Evolutionary conservation across 2,329 filamentous ascomycete species (phyloP).

Genomic region (Tolypocladium nubicola): DNA sequence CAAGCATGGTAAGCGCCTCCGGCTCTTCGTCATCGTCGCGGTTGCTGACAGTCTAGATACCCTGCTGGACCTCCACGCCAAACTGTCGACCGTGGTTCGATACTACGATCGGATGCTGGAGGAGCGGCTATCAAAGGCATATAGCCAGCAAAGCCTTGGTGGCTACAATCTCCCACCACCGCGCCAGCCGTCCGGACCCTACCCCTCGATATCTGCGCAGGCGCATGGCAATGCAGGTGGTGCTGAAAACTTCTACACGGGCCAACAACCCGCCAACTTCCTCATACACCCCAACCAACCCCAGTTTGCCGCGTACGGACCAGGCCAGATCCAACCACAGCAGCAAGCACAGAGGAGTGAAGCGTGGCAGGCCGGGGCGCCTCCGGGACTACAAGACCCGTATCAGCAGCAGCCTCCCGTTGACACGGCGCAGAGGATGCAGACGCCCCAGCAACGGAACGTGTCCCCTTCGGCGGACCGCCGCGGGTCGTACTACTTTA

Average conservation of each 20-base stretch:
- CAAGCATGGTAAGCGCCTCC: slow-evolving; percentile 67
- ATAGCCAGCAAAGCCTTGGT: slow-evolving; percentile 66
- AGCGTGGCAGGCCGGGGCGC: slow-evolving; percentile 36
- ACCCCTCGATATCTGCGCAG: slow-evolving; percentile 57
- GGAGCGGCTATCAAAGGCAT: slow-evolving; percentile 85
- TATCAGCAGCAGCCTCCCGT: slow-evolving; percentile 15
- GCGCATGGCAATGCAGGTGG: slow-evolving; percentile 36
- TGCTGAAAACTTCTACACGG: slow-evolving; percentile 75
- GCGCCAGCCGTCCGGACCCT: slow-evolving; percentile 49
- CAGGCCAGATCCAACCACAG: slow-evolving; percentile 34
- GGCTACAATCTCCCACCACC: slow-evolving; percentile 48
- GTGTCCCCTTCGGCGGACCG: slow-evolving; percentile 32
- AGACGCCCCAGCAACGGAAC: slow-evolving; percentile 17
- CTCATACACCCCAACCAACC: slow-evolving; percentile 14
- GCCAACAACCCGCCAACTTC: slow-evolving; percentile 39
- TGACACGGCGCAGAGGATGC: slow-evolving; percentile 15
- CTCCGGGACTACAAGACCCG: slow-evolving; percentile 23
- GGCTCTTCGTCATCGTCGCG: not conserved
- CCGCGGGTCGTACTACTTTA: slow-evolving; percentile 49
- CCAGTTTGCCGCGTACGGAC: slow-evolving; percentile 32
- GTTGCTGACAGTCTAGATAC: slow-evolving; percentile 51
- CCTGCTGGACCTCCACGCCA: slow-evolving; percentile 85
- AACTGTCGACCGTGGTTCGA: slow-evolving; percentile 88
- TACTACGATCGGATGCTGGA: slow-evolving; percentile 99
- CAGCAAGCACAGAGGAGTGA: slow-evolving; percentile 36